These are phyloP conservation scores for Endoconidiophora laricicola DNA, from an alignment of 2,329 filamentous ascomycete genomes.

Conservation along the genomic window DNA sequence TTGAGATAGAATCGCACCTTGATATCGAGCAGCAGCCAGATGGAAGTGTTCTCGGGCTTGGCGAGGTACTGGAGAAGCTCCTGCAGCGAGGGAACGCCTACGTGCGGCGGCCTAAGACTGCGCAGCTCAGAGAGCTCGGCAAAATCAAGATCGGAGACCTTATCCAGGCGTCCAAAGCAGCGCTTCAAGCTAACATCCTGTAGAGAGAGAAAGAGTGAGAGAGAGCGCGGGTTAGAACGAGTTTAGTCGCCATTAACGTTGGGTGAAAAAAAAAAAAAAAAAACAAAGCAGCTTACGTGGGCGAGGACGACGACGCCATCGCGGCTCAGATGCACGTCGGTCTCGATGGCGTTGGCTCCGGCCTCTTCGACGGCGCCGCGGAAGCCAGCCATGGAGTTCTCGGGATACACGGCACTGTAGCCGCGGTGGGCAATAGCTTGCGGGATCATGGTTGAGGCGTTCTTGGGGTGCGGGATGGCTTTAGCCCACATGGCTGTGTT, in stretches of 20 bases:
- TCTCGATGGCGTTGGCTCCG: constrained; percentile 71
- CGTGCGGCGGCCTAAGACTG: constrained; percentile 49
- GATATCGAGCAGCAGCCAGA: constrained; percentile 79
- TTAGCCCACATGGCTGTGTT: constrained; percentile 21
- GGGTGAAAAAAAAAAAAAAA: not conserved
- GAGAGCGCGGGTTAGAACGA: too few species aligned
- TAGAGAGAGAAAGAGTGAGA: not conserved
- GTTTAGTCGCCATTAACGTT: too few species aligned
- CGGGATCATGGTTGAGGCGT: constrained; percentile 28
- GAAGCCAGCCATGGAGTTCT: constrained; percentile 77
- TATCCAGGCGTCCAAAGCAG: constrained; percentile 61
- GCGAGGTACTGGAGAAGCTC: constrained; percentile 62
- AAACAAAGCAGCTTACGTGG: constrained; percentile 38
- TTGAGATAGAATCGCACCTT: constrained; percentile 38
- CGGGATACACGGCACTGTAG: constrained; percentile 60
- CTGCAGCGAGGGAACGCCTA: constrained; percentile 54
- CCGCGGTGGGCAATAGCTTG: constrained; percentile 66
- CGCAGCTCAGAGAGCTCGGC: constrained; percentile 49
- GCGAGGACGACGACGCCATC: constrained; percentile 76
- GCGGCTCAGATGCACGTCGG: constrained; percentile 66
- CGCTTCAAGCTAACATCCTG: constrained; percentile 62
- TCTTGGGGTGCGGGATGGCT: constrained; percentile 16
- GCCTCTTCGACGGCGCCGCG: constrained; percentile 47
- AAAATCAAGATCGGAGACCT: constrained; percentile 64
- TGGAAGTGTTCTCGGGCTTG: constrained; percentile 42